Conservation (phyloP, 495 filamentous ascomycete genomes). For the Aspergillus avenaceus region DNA sequence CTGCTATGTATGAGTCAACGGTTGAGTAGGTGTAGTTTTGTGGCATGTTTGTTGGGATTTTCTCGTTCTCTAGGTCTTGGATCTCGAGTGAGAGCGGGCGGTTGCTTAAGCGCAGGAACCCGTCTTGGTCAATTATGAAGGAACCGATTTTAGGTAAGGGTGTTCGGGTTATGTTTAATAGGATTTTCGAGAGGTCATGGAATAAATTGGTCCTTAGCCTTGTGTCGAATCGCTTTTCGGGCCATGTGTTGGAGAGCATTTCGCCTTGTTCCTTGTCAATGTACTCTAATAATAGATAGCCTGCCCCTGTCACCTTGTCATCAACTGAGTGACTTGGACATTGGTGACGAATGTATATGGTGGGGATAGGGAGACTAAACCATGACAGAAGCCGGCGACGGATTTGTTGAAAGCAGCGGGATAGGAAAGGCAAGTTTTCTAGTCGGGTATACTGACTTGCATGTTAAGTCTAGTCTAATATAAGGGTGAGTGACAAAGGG, state of each 20-base stretch:
- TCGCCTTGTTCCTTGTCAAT: constrained; percentile 19
- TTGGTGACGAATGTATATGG: constrained; percentile 1
- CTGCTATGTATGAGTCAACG: constrained; percentile 29
- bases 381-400: constrained; percentile 16
- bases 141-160: constrained; percentile 24
- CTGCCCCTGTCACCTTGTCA: background rate
- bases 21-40: constrained; percentile 28
- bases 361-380: background rate
- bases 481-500: no score
- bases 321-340: background rate
- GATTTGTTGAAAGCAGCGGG: constrained; percentile 17
- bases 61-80: constrained; percentile 32
- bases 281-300: constrained; percentile 35
- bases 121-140: constrained; percentile 17
- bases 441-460: constrained; percentile 27
- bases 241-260: constrained; percentile 29
- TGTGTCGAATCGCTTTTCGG: constrained; percentile 14
- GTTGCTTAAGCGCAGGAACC: constrained; percentile 21
- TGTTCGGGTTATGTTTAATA: constrained; percentile 17
- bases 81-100: constrained; percentile 23
- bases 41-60: constrained; percentile 29
- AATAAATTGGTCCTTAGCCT: constrained; percentile 22
- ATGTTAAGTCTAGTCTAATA: no score
- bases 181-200: constrained; percentile 23
- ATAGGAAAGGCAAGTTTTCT: constrained; percentile 19